Conservation (phyloP, 306 rosid species). For the Cotoneaster glaucophyllus region DNA sequence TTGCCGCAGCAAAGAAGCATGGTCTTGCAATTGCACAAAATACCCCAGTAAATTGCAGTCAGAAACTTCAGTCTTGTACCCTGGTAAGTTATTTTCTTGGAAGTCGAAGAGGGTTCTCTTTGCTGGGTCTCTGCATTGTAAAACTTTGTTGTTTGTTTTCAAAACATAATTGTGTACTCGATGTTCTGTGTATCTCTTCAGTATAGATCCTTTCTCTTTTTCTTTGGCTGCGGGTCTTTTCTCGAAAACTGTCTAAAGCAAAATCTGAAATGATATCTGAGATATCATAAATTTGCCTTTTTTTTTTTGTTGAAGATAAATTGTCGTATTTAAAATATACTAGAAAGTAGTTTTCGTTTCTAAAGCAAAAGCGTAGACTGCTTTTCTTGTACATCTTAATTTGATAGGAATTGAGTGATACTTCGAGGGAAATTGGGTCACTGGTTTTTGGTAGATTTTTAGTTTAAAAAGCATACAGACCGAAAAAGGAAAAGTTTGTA, state of each 20-base stretch:
- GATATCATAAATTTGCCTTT: not conserved
- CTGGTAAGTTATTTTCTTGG: slow-evolving; percentile 12
- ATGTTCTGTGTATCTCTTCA: not conserved
- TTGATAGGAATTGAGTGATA: too few species aligned
- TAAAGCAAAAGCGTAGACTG: too few species aligned
- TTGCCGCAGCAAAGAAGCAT: slow-evolving; percentile 19
- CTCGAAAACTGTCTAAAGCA: not conserved
- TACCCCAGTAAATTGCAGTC: slow-evolving; percentile 1
- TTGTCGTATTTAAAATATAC: too few species aligned
- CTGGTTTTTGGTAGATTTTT: too few species aligned
- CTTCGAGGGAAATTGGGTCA: too few species aligned
- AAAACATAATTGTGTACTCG: not conserved
- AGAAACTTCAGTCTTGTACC: slow-evolving; percentile 16
- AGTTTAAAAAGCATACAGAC: too few species aligned
- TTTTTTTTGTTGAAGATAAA: too few species aligned
- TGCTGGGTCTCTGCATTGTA: not conserved
- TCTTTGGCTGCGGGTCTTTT: not conserved
- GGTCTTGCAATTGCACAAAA: slow-evolving; percentile 2
- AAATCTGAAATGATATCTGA: not conserved
- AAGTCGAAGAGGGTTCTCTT: not conserved
- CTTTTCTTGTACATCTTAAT: too few species aligned
- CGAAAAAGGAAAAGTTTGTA: not conserved
- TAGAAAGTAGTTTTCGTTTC: too few species aligned
- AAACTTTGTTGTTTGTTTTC: not conserved
- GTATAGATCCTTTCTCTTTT: not conserved